Evolutionary conservation across 2,329 filamentous ascomycete species (phyloP).

Genomic region (Dendryphion nanum): DNA sequence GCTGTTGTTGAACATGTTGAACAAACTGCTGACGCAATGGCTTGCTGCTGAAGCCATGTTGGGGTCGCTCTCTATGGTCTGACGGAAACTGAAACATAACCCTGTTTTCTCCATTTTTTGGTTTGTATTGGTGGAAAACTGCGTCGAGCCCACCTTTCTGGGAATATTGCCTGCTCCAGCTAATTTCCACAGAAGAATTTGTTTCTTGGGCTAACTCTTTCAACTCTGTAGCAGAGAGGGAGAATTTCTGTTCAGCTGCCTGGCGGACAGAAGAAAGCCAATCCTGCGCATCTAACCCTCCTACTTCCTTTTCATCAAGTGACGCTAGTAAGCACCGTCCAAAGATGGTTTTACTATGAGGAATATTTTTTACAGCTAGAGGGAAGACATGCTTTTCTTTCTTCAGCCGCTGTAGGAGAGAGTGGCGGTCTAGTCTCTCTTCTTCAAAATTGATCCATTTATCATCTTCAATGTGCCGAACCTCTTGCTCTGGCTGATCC

Average conservation of each 20-base stretch:
- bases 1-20: slow-evolving; percentile 14
- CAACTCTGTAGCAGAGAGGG: background rate
- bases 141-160: slow-evolving; percentile 1
- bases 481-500: too few relatives aligned
- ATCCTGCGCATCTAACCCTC: background rate
- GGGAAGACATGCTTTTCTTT: background rate
- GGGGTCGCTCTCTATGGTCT: slow-evolving; percentile 2
- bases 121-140: background rate
- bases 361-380: too few relatives aligned
- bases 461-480: too few relatives aligned
- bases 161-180: background rate
- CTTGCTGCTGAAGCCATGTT: slow-evolving; percentile 3
- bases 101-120: background rate
- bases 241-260: background rate
- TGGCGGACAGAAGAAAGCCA: background rate
- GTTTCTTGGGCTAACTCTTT: background rate
- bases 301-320: background rate
- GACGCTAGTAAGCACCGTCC: background rate
- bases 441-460: too few relatives aligned
- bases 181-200: background rate
- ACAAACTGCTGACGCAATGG: slow-evolving; percentile 17
- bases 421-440: too few relatives aligned
- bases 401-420: too few relatives aligned
- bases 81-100: slow-evolving; percentile 1
- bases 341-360: slow-evolving; percentile 1